These are phyloP conservation scores for Bruguiera parviflora DNA, from an alignment of 345 rosid genomes.

Conservation along the genomic window DNA sequence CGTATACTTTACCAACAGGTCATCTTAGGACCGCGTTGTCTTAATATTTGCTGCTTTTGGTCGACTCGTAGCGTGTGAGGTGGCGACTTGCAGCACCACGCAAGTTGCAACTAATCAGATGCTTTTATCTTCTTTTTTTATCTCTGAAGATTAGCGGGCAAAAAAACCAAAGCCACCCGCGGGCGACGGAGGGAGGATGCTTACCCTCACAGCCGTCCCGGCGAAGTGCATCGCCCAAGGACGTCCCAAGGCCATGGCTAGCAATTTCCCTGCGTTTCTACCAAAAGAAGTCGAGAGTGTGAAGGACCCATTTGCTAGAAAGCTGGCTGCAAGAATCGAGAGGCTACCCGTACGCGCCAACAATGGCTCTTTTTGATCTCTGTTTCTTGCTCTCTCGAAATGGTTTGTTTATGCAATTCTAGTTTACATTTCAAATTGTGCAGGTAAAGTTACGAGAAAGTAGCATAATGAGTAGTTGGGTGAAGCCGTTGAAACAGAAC, in stretches of 20 bases:
- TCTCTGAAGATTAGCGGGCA: neutral
- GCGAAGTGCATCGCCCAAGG: slow-evolving; percentile 1
- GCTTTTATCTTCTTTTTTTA: neutral
- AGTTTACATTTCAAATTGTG: slow-evolving; percentile 4
- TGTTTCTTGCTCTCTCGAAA: neutral
- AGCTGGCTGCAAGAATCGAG: slow-evolving; percentile 56
- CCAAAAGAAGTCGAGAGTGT: slow-evolving; percentile 55
- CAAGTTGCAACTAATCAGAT: neutral
- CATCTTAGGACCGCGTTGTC: too few species aligned
- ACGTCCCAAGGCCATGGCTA: slow-evolving; percentile 17
- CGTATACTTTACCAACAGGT: too few species aligned
- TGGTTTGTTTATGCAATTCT: neutral
- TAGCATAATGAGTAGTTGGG: slow-evolving; percentile 74
- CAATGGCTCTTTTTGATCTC: neutral
- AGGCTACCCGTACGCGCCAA: slow-evolving; percentile 47
- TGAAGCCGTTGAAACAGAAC: slow-evolving; percentile 53
- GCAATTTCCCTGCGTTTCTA: slow-evolving; percentile 52
- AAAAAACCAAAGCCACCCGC: neutral
- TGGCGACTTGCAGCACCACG: too few species aligned
- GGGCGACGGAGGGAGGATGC: slow-evolving; percentile 24
- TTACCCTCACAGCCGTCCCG: slow-evolving; percentile 18
- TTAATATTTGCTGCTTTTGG: too few species aligned
- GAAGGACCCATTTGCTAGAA: slow-evolving; percentile 51
- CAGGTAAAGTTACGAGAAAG: slow-evolving; percentile 55
- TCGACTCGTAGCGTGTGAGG: too few species aligned